phyloP scores from a whole-genome alignment of 1,284 basidiomycete species.

The Trichosporon faecale region DNA sequence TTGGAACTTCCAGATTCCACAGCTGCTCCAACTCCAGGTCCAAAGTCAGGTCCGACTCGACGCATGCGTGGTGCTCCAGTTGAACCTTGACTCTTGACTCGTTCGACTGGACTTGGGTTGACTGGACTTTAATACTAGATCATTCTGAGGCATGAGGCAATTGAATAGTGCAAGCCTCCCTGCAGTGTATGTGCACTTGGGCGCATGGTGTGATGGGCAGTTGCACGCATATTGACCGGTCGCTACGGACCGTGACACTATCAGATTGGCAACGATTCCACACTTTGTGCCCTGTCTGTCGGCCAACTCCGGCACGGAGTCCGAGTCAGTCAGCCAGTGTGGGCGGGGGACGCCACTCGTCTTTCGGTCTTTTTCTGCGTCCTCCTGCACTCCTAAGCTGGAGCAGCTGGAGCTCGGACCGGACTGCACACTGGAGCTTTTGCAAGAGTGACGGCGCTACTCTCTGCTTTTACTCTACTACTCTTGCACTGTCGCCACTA shows the following conservation, averaged over 20 bases:
- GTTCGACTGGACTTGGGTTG: too few relatives aligned
- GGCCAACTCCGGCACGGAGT: not conserved
- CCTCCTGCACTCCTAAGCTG: not conserved
- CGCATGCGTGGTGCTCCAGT: not conserved
- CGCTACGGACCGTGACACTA: not conserved
- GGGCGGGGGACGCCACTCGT: conserved; percentile 4
- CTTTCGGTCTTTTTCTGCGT: conserved; percentile 9
- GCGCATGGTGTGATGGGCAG: not conserved
- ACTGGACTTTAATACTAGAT: not conserved
- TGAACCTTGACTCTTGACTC: too few relatives aligned
- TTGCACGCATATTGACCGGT: not conserved
- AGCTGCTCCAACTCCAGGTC: not conserved
- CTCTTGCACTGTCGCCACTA: not conserved
- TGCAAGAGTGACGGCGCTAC: not conserved
- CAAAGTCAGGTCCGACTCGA: not conserved
- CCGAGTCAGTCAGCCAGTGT: too few relatives aligned
- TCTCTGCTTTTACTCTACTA: not conserved
- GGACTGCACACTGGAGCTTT: not conserved
- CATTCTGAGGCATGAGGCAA: conserved; percentile 9
- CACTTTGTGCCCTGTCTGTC: too few relatives aligned
- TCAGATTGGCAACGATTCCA: not conserved
- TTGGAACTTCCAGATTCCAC: not conserved
- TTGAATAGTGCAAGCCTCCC: not conserved
- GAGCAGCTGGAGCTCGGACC: not conserved
- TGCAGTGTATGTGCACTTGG: not conserved